Evolutionary conservation across 495 filamentous ascomycete species (phyloP).

Genomic region (Cetradonia linearis): DNA sequence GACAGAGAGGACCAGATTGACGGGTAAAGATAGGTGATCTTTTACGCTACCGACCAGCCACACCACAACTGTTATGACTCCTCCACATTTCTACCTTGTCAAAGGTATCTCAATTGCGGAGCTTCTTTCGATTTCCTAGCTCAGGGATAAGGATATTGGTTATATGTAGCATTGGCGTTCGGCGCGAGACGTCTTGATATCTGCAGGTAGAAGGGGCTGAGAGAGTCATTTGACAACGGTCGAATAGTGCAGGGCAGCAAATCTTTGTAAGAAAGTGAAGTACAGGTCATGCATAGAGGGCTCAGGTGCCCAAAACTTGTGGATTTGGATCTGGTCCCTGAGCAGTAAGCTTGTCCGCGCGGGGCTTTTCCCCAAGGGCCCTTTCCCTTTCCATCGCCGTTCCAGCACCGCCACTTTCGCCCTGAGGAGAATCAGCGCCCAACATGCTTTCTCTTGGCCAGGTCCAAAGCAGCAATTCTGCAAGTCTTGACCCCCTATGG

Average conservation of each 20-base stretch:
- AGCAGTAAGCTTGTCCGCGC: background rate
- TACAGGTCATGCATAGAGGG: background rate
- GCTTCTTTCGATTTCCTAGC: background rate
- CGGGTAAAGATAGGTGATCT: slow-evolving; percentile 33
- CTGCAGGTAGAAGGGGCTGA: background rate
- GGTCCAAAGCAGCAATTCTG: background rate
- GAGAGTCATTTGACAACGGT: background rate
- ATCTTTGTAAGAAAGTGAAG: background rate
- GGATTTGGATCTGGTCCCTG: background rate
- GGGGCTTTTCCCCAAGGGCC: background rate
- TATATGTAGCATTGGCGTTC: background rate
- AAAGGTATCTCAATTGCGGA: too few species aligned
- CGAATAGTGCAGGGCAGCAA: background rate
- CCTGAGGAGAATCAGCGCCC: background rate
- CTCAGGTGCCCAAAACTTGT: background rate
- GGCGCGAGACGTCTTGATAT: background rate
- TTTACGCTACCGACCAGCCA: background rate
- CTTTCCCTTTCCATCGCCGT: background rate
- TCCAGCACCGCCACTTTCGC: background rate
- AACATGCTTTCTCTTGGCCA: background rate
- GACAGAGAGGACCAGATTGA: slow-evolving; percentile 53
- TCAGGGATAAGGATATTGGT: background rate
- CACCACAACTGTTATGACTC: too few species aligned
- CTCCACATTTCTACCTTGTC: too few species aligned
- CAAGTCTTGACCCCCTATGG: background rate